Percentiles rank a stretch among this genome's conserved stretches.
phyloP scores from a whole-genome alignment of 495 filamentous ascomycete genomes.

The Aspergillus funiculosus region DNA sequence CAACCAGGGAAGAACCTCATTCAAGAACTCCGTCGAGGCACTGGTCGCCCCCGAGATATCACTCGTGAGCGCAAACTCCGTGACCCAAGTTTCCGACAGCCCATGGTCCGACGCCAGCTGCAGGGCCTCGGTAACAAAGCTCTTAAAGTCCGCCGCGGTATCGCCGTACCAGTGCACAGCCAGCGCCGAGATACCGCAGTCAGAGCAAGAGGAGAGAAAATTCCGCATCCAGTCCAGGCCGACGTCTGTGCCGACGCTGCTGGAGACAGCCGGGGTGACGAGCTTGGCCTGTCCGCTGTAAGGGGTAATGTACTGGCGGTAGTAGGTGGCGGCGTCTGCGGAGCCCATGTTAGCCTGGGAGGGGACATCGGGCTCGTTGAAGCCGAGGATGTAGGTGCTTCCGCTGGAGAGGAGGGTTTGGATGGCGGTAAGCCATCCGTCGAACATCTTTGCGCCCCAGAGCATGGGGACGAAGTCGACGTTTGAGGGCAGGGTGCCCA shows the following conservation, averaged over 20 bases:
- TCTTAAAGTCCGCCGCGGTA: slow-evolving; percentile 48
- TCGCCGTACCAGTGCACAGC: slow-evolving; percentile 67
- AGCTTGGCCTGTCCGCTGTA: slow-evolving; percentile 60
- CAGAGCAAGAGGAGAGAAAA: slow-evolving; percentile 54
- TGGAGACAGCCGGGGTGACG: slow-evolving; percentile 72
- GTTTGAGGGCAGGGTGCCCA: slow-evolving; percentile 32
- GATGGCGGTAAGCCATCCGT: slow-evolving; percentile 56
- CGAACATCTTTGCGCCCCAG: slow-evolving; percentile 53
- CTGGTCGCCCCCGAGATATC: slow-evolving; percentile 36
- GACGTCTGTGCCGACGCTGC: slow-evolving; percentile 44
- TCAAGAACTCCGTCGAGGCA: slow-evolving; percentile 50
- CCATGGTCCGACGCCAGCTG: slow-evolving; percentile 35
- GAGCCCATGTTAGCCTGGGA: slow-evolving; percentile 62
- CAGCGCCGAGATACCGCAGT: slow-evolving; percentile 60
- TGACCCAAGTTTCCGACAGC: slow-evolving; percentile 66
- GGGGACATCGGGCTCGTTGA: slow-evolving; percentile 80
- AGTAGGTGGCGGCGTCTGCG: slow-evolving; percentile 52
- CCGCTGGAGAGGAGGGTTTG: slow-evolving; percentile 54
- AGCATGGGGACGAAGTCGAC: slow-evolving; percentile 72
- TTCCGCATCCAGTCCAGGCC: slow-evolving; percentile 58
- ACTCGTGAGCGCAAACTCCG: slow-evolving; percentile 58
- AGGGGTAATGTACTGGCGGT: slow-evolving; percentile 63
- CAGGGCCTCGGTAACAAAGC: slow-evolving; percentile 51
- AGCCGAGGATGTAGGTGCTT: slow-evolving; percentile 59
- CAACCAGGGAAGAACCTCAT: slow-evolving; percentile 55